Conservation (phyloP, 225 moss, liverwort and hornwort species). For the Physcomitrellopsis africana region DNA sequence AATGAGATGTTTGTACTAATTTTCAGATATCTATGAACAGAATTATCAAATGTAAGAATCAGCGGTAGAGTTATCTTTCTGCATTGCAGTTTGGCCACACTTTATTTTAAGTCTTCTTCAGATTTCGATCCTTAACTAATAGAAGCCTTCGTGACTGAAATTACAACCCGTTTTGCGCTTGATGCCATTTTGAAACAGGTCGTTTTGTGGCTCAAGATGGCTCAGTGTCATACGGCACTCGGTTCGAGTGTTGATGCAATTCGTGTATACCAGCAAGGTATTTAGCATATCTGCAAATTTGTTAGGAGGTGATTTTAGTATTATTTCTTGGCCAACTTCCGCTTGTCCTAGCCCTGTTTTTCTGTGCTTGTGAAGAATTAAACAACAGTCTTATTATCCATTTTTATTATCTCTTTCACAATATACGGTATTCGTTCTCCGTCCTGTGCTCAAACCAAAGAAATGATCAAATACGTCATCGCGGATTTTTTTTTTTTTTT, state of each 20-base stretch:
- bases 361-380: neutral
- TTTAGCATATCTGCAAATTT: constrained; percentile 14
- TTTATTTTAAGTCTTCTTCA: constrained; percentile 7
- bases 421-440: neutral
- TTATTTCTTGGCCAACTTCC: neutral
- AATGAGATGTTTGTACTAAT: neutral
- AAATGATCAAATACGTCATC: neutral
- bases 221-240: constrained; percentile 72
- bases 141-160: neutral
- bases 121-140: constrained; percentile 13
- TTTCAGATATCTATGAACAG: constrained; percentile 15
- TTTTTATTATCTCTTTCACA: neutral
- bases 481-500: neutral
- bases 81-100: constrained; percentile 12
- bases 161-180: constrained; percentile 16
- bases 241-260: constrained; percentile 63
- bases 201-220: constrained; percentile 78
- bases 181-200: constrained; percentile 52
- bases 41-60: constrained; percentile 13
- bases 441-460: constrained; percentile 5
- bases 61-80: neutral
- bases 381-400: neutral
- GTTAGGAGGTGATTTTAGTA: constrained; percentile 1
- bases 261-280: constrained; percentile 80
- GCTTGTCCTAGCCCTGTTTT: neutral